These are phyloP conservation scores for Paramecium sonneborni DNA, from an alignment of 73 alveolate species.

Conservation along the genomic window DNA sequence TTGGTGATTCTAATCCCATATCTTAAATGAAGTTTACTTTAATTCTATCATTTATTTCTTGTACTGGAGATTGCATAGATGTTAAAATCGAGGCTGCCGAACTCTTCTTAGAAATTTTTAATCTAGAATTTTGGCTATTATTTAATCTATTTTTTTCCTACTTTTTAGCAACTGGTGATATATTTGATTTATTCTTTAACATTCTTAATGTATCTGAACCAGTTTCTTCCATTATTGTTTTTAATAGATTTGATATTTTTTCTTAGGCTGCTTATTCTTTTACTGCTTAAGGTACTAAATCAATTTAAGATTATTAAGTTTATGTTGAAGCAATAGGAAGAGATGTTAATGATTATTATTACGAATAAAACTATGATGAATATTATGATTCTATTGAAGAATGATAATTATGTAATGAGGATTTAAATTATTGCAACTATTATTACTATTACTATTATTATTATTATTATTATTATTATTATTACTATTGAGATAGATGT, in stretches of 20 bases:
- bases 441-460: background rate
- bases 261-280: conserved; percentile 12
- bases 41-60: conserved; percentile 42
- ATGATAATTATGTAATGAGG: background rate
- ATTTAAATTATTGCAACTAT: background rate
- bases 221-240: conserved; percentile 42
- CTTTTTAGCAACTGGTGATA: background rate
- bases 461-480: too few relatives aligned
- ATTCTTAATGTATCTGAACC: conserved; percentile 48
- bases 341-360: background rate
- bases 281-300: background rate
- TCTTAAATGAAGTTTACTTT: conserved; percentile 30
- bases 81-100: background rate
- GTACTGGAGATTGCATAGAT: conserved; percentile 16
- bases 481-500: background rate
- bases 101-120: background rate
- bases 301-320: background rate
- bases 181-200: background rate
- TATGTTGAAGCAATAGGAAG: background rate
- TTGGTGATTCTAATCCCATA: conserved; percentile 54
- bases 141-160: background rate
- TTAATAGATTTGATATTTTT: background rate
- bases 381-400: background rate
- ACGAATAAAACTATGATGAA: background rate
- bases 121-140: background rate